Evolutionary conservation across 805 yeast genomes (phyloP).

Genomic region (Jamesozyma piceae): DNA sequence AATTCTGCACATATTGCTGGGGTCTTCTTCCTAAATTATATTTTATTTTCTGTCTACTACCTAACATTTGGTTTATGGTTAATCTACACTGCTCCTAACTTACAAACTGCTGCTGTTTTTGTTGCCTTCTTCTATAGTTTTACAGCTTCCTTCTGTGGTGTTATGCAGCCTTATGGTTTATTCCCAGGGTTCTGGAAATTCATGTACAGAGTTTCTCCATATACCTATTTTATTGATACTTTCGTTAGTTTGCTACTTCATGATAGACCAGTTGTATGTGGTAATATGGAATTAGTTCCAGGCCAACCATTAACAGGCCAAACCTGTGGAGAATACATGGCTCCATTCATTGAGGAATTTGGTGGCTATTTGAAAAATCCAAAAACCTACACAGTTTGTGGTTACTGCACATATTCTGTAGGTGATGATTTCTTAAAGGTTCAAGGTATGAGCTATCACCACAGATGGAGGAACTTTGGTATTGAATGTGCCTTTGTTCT

Average conservation of each 20-base stretch:
- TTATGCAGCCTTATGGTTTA: conserved; percentile 30
- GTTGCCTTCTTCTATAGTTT: conserved; percentile 35
- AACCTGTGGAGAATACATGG: conserved; percentile 53
- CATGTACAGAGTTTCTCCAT: conserved; percentile 59
- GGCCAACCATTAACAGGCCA: conserved; percentile 46
- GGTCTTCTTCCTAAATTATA: conserved; percentile 38
- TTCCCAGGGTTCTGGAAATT: conserved; percentile 71
- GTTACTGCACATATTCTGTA: conserved; percentile 32
- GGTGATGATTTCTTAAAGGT: conserved; percentile 35
- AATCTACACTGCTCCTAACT: conserved; percentile 54
- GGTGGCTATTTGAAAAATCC: conserved; percentile 51
- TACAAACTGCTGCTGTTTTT: conserved; percentile 59
- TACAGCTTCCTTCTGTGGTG: conserved; percentile 33
- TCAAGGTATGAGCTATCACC: conserved; percentile 34
- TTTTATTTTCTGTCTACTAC: conserved; percentile 35
- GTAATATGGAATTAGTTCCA: conserved; percentile 38
- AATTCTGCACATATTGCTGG: conserved; percentile 40
- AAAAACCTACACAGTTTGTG: conserved; percentile 34
- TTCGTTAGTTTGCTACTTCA: conserved; percentile 43
- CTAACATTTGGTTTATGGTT: conserved; percentile 41
- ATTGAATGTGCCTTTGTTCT: conserved; percentile 43
- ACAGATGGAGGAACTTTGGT: conserved; percentile 57
- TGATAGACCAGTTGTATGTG: conserved; percentile 43
- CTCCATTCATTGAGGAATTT: conserved; percentile 33
- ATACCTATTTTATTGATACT: conserved; percentile 48